A percentile compares a stretch with the other conserved stretches of the same genome.
Conservation (phyloP, 2,329 filamentous ascomycete genomes). For the Botrytis sinoallii region DNA sequence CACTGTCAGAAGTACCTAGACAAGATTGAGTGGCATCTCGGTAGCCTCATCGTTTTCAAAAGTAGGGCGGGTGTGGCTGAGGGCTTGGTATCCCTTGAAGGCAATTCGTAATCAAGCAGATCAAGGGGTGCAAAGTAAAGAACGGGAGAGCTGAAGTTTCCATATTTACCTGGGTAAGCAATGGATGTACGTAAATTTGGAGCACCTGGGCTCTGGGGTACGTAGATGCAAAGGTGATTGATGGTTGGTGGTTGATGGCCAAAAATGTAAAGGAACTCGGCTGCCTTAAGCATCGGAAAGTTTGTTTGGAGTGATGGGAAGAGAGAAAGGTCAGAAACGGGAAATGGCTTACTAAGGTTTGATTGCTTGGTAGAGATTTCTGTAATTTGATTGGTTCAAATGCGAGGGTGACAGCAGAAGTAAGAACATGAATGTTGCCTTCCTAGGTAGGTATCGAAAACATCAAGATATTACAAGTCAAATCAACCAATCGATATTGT, state of each 20-base stretch:
- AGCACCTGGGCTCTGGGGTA: neutral
- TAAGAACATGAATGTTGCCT: neutral
- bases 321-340: neutral
- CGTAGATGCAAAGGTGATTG: neutral
- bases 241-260: neutral
- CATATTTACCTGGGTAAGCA: neutral
- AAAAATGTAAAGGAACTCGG: neutral
- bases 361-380: neutral
- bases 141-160: neutral
- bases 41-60: constrained; percentile 1
- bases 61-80: constrained; percentile 13
- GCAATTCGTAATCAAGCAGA: neutral
- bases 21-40: neutral
- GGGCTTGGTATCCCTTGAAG: neutral
- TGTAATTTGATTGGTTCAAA: neutral
- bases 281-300: neutral
- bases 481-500: too few relatives aligned
- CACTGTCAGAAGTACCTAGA: neutral
- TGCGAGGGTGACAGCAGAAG: neutral
- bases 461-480: too few relatives aligned
- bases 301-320: neutral
- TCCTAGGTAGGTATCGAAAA: too few relatives aligned
- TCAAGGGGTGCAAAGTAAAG: neutral
- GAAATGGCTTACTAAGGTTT: neutral
- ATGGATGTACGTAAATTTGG: neutral